These are phyloP conservation scores for Sicyos edulis DNA, from an alignment of 306 rosid genomes.

Conservation along the genomic window DNA sequence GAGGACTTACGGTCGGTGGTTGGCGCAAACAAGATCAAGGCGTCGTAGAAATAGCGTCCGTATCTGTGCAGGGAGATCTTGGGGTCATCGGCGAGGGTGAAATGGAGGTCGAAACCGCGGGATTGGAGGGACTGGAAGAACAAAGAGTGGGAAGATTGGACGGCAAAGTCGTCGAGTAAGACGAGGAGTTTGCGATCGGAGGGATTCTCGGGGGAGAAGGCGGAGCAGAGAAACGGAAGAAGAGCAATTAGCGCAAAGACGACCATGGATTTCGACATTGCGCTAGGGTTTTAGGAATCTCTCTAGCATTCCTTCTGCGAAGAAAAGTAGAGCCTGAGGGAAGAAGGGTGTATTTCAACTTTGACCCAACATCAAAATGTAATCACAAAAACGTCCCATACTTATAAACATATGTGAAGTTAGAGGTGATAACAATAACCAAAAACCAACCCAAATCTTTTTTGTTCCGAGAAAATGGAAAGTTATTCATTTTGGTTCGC, in stretches of 20 bases:
- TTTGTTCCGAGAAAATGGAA: no score
- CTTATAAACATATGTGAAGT: neutral
- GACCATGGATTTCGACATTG: slow-evolving; percentile 61
- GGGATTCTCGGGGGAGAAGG: slow-evolving; percentile 69
- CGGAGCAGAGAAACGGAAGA: slow-evolving; percentile 47
- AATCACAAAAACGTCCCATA: neutral
- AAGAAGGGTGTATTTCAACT: neutral
- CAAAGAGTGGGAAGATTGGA: slow-evolving; percentile 81
- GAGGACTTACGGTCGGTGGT: slow-evolving; percentile 62
- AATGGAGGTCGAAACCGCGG: slow-evolving; percentile 84
- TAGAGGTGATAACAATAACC: no score
- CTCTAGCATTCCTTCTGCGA: slow-evolving; percentile 4
- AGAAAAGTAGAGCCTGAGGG: neutral
- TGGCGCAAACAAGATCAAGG: slow-evolving; percentile 70
- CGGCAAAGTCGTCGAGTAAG: slow-evolving; percentile 72
- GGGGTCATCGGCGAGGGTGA: slow-evolving; percentile 92
- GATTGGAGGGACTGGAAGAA: slow-evolving; percentile 77
- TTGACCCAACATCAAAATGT: neutral
- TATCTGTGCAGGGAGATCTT: slow-evolving; percentile 69
- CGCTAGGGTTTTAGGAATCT: slow-evolving; percentile 25
- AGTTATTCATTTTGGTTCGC: no score
- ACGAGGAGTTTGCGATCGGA: slow-evolving; percentile 75
- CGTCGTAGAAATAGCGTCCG: slow-evolving; percentile 82
- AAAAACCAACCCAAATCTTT: no score
- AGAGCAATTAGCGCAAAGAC: slow-evolving; percentile 49